phyloP scores from a whole-genome alignment of 2,329 filamentous ascomycete genomes.

The Neopestalotiopsis rosae region DNA sequence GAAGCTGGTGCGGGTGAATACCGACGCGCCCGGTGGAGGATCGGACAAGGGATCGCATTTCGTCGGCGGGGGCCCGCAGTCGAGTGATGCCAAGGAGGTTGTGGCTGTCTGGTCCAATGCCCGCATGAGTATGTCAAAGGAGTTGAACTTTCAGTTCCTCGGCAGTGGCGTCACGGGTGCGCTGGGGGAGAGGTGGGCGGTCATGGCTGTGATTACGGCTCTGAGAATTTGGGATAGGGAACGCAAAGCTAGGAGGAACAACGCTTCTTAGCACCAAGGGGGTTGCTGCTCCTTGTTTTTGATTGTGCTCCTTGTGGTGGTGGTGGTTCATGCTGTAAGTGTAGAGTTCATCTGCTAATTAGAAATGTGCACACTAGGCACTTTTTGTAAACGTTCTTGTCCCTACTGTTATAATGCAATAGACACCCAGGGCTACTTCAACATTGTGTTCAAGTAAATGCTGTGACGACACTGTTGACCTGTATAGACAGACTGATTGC shows the following conservation, averaged over 20 bases:
- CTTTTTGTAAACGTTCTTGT: neutral
- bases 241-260: constrained; percentile 9
- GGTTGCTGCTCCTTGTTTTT: too few relatives aligned
- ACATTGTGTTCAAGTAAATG: neutral
- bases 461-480: neutral
- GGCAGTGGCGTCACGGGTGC: constrained; percentile 28
- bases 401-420: neutral
- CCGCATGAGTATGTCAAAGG: constrained; percentile 25
- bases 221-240: constrained; percentile 28
- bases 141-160: constrained; percentile 28
- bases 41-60: constrained; percentile 19
- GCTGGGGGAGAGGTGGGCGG: constrained; percentile 28
- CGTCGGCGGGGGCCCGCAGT: constrained; percentile 11
- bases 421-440: neutral
- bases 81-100: constrained; percentile 31
- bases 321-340: too few relatives aligned
- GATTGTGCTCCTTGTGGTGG: too few relatives aligned
- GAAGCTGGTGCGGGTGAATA: constrained; percentile 30
- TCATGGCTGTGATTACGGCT: constrained; percentile 26
- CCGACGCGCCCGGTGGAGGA: constrained; percentile 8
- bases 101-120: constrained; percentile 29
- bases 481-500: too few relatives aligned
- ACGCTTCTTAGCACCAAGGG: neutral
- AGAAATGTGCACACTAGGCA: neutral
- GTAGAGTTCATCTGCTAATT: neutral